phyloP scores from a whole-genome alignment of 306 rosid species.

The Medicago ruthenica region DNA sequence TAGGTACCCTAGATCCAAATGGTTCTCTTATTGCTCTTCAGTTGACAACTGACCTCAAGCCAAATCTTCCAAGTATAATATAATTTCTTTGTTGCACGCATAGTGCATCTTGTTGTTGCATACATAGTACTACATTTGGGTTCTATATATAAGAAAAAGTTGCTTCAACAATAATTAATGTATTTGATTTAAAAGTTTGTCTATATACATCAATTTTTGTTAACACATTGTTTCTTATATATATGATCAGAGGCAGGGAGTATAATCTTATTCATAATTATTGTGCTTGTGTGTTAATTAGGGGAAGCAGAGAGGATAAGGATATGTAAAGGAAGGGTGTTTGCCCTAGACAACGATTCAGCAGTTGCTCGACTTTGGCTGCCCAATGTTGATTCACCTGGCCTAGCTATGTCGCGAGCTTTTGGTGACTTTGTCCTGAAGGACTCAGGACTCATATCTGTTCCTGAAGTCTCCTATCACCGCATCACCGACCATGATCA shows the following conservation, averaged over 20 bases:
- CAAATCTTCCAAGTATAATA: slow-evolving; percentile 70
- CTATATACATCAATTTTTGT: no score
- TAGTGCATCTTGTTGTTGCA: no score
- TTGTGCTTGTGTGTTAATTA: slow-evolving; percentile 23
- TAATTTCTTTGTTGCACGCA: neutral
- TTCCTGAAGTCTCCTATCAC: slow-evolving; percentile 66
- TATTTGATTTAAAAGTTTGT: no score
- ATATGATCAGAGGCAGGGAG: no score
- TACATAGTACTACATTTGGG: no score
- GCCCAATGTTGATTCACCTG: slow-evolving; percentile 75
- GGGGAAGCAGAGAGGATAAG: slow-evolving; percentile 86
- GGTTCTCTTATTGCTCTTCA: slow-evolving; percentile 64
- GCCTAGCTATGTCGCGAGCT: slow-evolving; percentile 92
- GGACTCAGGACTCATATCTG: slow-evolving; percentile 76
- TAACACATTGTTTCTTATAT: no score
- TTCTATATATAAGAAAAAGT: no score
- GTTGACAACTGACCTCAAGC: slow-evolving; percentile 84
- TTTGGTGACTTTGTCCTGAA: slow-evolving; percentile 90
- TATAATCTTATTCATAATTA: neutral
- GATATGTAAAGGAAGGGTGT: slow-evolving; percentile 77
- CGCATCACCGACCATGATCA: slow-evolving; percentile 67
- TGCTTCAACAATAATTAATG: no score
- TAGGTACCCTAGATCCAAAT: slow-evolving; percentile 65
- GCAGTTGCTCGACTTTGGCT: slow-evolving; percentile 76
- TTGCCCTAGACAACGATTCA: slow-evolving; percentile 69